Evolutionary conservation across 163 green algal genomes (phyloP), one percentile per base, ranked within the genome.

Genomic region (Trebouxiophyceae sp.): DNA sequence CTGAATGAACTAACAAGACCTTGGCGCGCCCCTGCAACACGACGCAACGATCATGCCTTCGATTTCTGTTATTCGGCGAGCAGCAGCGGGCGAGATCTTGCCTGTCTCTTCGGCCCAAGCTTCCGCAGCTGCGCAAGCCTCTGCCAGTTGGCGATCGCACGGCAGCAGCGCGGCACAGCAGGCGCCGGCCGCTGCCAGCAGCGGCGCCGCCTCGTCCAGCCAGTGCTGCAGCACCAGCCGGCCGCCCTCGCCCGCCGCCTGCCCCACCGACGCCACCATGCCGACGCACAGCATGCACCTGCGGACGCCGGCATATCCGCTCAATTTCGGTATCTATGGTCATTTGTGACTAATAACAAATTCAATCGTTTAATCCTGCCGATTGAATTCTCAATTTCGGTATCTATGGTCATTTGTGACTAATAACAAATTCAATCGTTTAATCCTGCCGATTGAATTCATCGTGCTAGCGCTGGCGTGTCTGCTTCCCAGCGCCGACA

Each of bases 61-160:
- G n/a, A n/a, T n/a, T n/a, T n/a, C n/a, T n/a, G 39, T 50, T 50
- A 22, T 68, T 71, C 27, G 60, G 44, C 22, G 20, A 56, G 30
- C 5, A 77, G 30, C 7, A 2, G 19, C 1, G 54, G 22, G 19
- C 16, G 24, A 12, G 7, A 27, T 1, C 56, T 5, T 19, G 70
- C 68, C 68, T 34, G 62, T 75, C 8, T 75, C 68, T 26, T 55
- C 45, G 29, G 56, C 62, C 68, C 68, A 75, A 26, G 26, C 28
- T 33, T 69, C 68, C 7, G 29, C 29, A 12, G 54, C 63, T 23
- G 44, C n/a, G 16, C 57, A 46, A 22, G n/a, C 29, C 7, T 66
- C 54, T 57, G 54, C 54, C 24, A 62, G 62, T 12, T 16, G 20
- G 22, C 23, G 24, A 24, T 64, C 50, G 3, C 45, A 45, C 0